Evolutionary conservation across 176 grass and related monocot species (phyloP), one percentile per base, ranked within the genome.

Genomic region (Bromus sterilis): DNA sequence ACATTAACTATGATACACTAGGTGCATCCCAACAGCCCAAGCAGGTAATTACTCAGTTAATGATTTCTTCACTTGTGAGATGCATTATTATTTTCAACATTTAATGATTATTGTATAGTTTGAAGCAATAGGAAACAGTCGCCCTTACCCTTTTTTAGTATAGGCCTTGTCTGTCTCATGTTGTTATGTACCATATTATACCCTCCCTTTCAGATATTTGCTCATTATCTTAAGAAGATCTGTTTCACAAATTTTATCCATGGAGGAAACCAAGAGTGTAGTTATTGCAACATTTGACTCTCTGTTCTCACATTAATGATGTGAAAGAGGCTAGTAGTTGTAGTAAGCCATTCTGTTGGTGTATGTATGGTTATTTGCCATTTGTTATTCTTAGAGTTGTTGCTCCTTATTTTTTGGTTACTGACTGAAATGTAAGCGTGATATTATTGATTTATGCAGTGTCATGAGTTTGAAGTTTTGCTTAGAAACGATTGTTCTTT

Each of bases 11-110:
- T 81, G 84, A 76, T 83, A 77, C 63, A 11, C 42, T 72, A 16
- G 81, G 56, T 76, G 37, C 74, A 88, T 79, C 85, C 48, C 89
- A 80, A 82, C 93, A 99, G 63, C 73, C 89, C 84, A 71, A 83
- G 69, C 81, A 99, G 96, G 96, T 99, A 83, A 69, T 71, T 88
- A 28, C 33, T 16, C 29, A 65, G 37, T 64, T 73, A 62, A 81
- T 82, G 4, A 18, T 49, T 53, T 68, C 25, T 66, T 78, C 32
- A 72, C 16, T 71, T 62, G 24, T 2, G 24, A 78, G 65, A 66
- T 53, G 15, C n/a, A 14, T 85, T 83, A 26, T 51, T 28, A 34
- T 63, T 56, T 62, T 71, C 28, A 62, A 10, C 20, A 53, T 68
- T 13, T 62, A 34, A 59, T 81, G 58, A 37, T 77, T 9, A 59